These are phyloP conservation scores for Pseudoperonospora humuli DNA, from an alignment of 352 stramenopile species.

Conservation along the genomic window DNA sequence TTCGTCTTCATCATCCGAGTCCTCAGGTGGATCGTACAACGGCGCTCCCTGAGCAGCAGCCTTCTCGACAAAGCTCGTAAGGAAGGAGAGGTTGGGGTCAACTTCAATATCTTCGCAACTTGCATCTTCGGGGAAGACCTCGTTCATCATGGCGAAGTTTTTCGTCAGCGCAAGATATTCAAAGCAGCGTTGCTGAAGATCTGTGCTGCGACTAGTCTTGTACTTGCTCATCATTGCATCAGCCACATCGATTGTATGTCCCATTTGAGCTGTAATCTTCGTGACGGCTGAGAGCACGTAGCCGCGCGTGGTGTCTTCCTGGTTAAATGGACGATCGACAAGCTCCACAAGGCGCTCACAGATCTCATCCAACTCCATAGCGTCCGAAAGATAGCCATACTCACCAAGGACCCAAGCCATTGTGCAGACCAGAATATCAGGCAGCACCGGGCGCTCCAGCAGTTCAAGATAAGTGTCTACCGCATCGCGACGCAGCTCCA, in stretches of 20 bases:
- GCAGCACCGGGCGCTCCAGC: constrained; percentile 92
- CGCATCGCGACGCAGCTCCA: constrained; percentile 93
- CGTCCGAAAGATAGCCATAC: constrained; percentile 96
- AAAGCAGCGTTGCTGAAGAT: constrained; percentile 98
- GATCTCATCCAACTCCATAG: constrained; percentile 91
- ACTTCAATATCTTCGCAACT: constrained; percentile 93
- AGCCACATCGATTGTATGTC: constrained; percentile 80
- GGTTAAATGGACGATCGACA: constrained; percentile 75
- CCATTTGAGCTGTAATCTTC: constrained; percentile 97
- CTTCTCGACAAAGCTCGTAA: constrained; percentile 92
- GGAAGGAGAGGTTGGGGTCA: constrained; percentile 93
- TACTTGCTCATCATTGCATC: constrained; percentile 96
- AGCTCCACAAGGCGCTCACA: constrained; percentile 92
- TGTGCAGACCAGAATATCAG: constrained; percentile 94
- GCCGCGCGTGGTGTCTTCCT: constrained; percentile 90
- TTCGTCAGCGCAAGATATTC: constrained; percentile 96
- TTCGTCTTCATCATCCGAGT: constrained; percentile 93
- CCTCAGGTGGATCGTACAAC: constrained; percentile 92
- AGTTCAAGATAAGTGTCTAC: constrained; percentile 96
- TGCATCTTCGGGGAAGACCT: constrained; percentile 95
- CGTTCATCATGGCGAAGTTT: constrained; percentile 85
- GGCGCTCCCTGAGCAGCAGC: constrained; percentile 88
- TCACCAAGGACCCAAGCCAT: constrained; percentile 99
- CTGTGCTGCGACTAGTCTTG: constrained; percentile 91
- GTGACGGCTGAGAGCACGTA: constrained; percentile 95